Base-by-base conservation (phyloP, 768 basidiomycete genomes). In the Filobasidium wieringae region DNA sequence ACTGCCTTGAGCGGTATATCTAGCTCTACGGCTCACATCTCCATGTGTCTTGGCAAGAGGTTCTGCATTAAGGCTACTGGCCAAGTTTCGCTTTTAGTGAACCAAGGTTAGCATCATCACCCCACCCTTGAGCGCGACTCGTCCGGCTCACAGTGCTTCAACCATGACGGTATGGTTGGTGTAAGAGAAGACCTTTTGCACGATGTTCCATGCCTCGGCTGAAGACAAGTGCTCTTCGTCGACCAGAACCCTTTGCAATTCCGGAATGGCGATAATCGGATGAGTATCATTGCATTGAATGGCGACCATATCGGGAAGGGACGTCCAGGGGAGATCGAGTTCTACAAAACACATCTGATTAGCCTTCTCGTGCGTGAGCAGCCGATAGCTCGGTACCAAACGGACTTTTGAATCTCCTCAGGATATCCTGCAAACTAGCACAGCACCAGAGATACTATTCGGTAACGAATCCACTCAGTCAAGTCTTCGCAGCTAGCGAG, bases 211-310 rank as follows among this genome's bases (percentile, higher is more conserved):
- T 4, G 95, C 92, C 15, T 74, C 65, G 62, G 82, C 81, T 87
- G 90, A 99, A 1, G 76, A 65, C 19, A 91, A 68, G 33, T 91
- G 88, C 72, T 97, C 93, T 34, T 97, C 93, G 66, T 97, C 93
- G 64, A 76, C 68, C 22, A 78, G 79, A 63, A 96, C 82, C 27
- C 92, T 83, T 88, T 91, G 90, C 56, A 96, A 78, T 73, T 99
- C 95, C 19, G 87, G 87, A 67, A 97, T 88, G 26, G 92, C 89
- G 59, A 96, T 80, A 3, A 91, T 92, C 0, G 92, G 92, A 73
- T 96, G 93, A 2, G 92, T 95, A 84, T 91, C 66, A 68, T 93
- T 95, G n/a, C 93, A 81, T 72, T 99, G 93, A 58, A 95, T 91
- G 8, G 88, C 87, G 64, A 87, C 85, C 58, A 68, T 86, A 58